phyloP scores from a whole-genome alignment of 2,329 filamentous ascomycete species.

The Leptoxyphium fumago region DNA sequence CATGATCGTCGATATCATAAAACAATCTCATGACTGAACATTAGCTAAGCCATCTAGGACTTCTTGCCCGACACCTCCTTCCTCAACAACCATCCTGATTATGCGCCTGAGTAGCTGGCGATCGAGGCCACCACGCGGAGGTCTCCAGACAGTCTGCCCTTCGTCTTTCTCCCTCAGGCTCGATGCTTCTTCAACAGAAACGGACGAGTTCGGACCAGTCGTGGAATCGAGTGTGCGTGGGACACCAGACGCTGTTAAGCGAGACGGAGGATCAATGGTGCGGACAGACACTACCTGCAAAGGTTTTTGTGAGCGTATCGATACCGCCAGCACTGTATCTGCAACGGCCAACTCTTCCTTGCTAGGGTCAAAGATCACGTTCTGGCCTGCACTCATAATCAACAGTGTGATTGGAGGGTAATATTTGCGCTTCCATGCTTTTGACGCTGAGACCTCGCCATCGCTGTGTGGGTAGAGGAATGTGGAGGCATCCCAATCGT shows the following conservation, averaged over 20 bases:
- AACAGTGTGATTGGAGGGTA: conserved; percentile 81
- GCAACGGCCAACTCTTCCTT: conserved; percentile 88
- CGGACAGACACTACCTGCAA: conserved; percentile 27
- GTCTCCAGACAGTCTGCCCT: conserved; percentile 57
- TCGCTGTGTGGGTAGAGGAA: conserved; percentile 46
- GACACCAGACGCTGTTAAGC: conserved; percentile 33
- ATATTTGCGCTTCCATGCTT: conserved; percentile 10
- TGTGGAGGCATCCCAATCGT: conserved; percentile 82
- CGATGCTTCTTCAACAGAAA: conserved; percentile 25
- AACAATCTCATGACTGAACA: conserved; percentile 41
- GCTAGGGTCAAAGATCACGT: conserved; percentile 85
- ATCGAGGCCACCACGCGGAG: conserved; percentile 70
- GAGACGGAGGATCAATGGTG: conserved; percentile 35
- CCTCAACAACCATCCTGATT: conserved; percentile 60
- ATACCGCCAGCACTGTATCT: conserved; percentile 75
- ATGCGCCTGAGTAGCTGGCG: conserved; percentile 57
- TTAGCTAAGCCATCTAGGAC: conserved; percentile 67
- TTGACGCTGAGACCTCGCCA: background rate
- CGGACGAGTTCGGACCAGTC: conserved; percentile 20
- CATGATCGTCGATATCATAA: background rate
- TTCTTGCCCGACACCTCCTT: conserved; percentile 71
- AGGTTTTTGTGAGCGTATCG: conserved; percentile 31
- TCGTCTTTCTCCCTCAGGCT: conserved; percentile 36
- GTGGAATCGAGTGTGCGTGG: conserved; percentile 33
- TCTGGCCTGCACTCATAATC: conserved; percentile 71